Conservation (phyloP, 805 yeast genomes). For the Candida easanensis region DNA sequence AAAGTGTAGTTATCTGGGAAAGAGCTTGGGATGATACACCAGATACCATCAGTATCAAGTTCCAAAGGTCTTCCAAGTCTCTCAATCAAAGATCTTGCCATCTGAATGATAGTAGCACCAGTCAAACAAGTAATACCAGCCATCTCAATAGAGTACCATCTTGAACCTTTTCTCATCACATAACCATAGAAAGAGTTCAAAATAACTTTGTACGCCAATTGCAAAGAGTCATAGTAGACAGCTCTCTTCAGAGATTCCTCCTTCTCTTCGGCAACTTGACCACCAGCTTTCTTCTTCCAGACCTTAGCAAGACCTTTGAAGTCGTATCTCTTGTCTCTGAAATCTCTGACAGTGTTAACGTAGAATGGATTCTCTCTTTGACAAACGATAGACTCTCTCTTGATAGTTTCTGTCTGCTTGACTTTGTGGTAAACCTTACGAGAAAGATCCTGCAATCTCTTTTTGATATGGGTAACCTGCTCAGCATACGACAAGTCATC, state of each 20-base stretch:
- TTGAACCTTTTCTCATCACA: constrained; percentile 97
- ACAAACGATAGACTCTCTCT: constrained; percentile 90
- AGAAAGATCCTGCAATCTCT: constrained; percentile 79
- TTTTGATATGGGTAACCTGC: constrained; percentile 72
- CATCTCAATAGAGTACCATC: constrained; percentile 99
- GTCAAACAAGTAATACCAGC: constrained; percentile 98
- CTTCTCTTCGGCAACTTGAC: constrained; percentile 50
- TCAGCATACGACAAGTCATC: constrained; percentile 75
- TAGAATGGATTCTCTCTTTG: constrained; percentile 98
- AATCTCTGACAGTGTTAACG: constrained; percentile 88
- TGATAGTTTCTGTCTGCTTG: constrained; percentile 78
- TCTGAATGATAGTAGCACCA: constrained; percentile 96
- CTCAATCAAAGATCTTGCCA: constrained; percentile 91
- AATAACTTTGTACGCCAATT: constrained; percentile 95
- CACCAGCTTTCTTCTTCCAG: constrained; percentile 81
- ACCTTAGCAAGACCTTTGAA: constrained; percentile 90
- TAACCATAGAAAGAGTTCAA: constrained; percentile 96
- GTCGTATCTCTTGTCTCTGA: constrained; percentile 94
- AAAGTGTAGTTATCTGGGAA: constrained; percentile 88
- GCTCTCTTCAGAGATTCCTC: constrained; percentile 96
- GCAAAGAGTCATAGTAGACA: constrained; percentile 89
- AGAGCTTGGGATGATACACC: constrained; percentile 94
- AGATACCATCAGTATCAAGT: constrained; percentile 97
- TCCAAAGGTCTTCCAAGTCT: constrained; percentile 93
- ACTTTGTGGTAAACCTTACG: constrained; percentile 80